Percentiles rank a stretch among this genome's conserved stretches.
phyloP scores from a whole-genome alignment of 2,329 filamentous ascomycete genomes.

The Metarhizium anisopliae region DNA sequence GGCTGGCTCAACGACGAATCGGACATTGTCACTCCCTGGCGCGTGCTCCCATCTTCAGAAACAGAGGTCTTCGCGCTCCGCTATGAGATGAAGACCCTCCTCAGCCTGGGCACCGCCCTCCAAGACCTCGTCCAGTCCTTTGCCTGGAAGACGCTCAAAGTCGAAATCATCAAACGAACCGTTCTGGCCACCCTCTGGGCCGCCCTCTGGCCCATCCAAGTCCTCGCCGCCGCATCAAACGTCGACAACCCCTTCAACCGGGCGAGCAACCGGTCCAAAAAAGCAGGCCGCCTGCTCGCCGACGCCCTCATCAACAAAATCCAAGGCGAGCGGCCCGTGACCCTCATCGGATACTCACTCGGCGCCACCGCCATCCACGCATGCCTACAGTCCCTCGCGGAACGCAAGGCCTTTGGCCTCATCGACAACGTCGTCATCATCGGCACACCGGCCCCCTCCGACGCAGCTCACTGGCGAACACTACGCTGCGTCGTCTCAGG shows the following conservation, averaged over 20 bases:
- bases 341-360: slow-evolving; percentile 71
- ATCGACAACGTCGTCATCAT: slow-evolving; percentile 79
- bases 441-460: slow-evolving; percentile 68
- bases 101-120: slow-evolving; percentile 68
- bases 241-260: slow-evolving; percentile 78
- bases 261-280: slow-evolving; percentile 67
- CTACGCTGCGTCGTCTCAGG: slow-evolving; percentile 74
- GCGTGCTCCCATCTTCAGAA: slow-evolving; percentile 53
- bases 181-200: slow-evolving; percentile 59
- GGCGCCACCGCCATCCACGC: slow-evolving; percentile 76
- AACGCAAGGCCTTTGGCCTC: slow-evolving; percentile 72
- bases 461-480: slow-evolving; percentile 62
- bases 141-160: slow-evolving; percentile 66
- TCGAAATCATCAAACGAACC: slow-evolving; percentile 65
- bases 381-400: slow-evolving; percentile 67
- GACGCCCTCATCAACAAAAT: slow-evolving; percentile 75
- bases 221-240: slow-evolving; percentile 57
- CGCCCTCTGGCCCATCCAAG: slow-evolving; percentile 60
- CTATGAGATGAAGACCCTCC: slow-evolving; percentile 70
- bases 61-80: slow-evolving; percentile 77
- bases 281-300: slow-evolving; percentile 70
- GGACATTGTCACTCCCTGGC: slow-evolving; percentile 75
- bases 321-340: slow-evolving; percentile 74
- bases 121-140: slow-evolving; percentile 62
- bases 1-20: slow-evolving; percentile 73